Percentiles rank a stretch among this genome's conserved stretches.
Conservation (phyloP, 2,329 filamentous ascomycete species). For the Fusarium gaditjirri region DNA sequence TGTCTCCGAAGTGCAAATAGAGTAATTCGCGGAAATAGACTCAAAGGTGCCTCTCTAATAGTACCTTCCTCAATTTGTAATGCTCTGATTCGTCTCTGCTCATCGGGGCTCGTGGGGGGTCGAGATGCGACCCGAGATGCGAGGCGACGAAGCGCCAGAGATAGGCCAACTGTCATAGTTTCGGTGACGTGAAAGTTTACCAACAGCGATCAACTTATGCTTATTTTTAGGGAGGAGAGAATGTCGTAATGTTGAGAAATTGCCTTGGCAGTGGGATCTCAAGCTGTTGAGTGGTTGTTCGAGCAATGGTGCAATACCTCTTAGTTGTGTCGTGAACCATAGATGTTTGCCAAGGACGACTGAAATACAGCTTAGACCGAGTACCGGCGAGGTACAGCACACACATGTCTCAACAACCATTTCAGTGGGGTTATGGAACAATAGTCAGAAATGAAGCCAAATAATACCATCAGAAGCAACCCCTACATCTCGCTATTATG, state of each 20-base stretch:
- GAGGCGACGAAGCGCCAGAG: background rate
- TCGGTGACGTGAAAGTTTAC: background rate
- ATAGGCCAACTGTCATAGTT: background rate
- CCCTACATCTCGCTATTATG: background rate
- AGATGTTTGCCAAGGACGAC: background rate
- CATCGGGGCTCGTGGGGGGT: background rate
- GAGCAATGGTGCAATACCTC: background rate
- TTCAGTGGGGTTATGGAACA: background rate
- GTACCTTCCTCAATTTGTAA: accelerated
- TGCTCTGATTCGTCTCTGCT: background rate
- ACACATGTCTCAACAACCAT: background rate
- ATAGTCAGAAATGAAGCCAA: background rate
- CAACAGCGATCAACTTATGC: accelerated
- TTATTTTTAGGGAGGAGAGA: background rate
- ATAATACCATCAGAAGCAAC: background rate
- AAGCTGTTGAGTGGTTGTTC: background rate
- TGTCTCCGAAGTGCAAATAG: background rate
- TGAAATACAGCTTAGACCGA: background rate
- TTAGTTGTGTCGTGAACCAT: background rate
- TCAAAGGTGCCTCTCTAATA: accelerated
- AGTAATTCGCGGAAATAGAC: background rate
- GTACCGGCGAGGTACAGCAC: background rate
- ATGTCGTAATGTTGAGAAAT: background rate
- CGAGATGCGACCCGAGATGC: background rate
- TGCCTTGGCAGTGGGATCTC: background rate